Evolutionary conservation across 2,329 filamentous ascomycete species (phyloP).

Genomic region (Penicillium sp.): DNA sequence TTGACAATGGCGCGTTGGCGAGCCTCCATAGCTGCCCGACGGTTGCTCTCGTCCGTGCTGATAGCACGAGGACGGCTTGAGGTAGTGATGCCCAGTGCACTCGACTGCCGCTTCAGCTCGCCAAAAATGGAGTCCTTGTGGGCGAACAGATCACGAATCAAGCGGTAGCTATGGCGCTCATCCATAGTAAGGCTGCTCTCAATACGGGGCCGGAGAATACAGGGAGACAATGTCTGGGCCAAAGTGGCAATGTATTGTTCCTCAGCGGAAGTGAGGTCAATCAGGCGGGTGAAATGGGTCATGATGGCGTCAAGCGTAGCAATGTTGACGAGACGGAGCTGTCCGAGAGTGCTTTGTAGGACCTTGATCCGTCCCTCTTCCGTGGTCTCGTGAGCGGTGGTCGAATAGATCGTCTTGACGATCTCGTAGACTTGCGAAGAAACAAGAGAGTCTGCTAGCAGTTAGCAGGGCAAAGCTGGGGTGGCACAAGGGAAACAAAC

Average conservation of each 20-base stretch:
- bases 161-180: constrained; percentile 87
- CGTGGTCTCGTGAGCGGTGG: constrained; percentile 73
- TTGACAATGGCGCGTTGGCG: constrained; percentile 76
- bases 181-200: constrained; percentile 94
- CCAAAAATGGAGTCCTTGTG: constrained; percentile 96
- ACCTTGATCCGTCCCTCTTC: constrained; percentile 84
- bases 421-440: constrained; percentile 99
- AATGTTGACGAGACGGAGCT: constrained; percentile 94
- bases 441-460: constrained; percentile 82
- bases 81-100: constrained; percentile 50
- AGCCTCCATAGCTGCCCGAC: constrained; percentile 91
- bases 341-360: constrained; percentile 91
- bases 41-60: constrained; percentile 93
- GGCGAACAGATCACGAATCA: constrained; percentile 87
- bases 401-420: constrained; percentile 93
- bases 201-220: constrained; percentile 81
- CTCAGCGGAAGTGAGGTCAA: constrained; percentile 94
- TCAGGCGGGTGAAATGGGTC: constrained; percentile 95
- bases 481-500: constrained; percentile 55
- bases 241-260: constrained; percentile 79
- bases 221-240: constrained; percentile 76
- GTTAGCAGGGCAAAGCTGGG: constrained; percentile 26
- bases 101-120: constrained; percentile 78
- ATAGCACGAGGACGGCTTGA: constrained; percentile 77
- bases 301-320: constrained; percentile 97